These are phyloP conservation scores for Salvia sclarea DNA, from an alignment of 305 asterid species.

Conservation along the genomic window DNA sequence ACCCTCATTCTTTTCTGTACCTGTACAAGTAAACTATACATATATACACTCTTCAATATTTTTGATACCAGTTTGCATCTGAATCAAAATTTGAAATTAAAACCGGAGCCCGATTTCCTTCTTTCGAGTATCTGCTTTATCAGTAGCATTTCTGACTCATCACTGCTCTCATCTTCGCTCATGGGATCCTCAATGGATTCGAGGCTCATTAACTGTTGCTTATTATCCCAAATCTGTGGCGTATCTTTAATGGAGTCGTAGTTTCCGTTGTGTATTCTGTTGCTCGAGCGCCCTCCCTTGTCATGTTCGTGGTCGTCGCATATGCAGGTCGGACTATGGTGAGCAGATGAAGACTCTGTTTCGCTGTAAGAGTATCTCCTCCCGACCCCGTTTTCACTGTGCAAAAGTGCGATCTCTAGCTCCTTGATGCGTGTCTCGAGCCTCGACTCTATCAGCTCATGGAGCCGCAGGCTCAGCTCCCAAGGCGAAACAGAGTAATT, in stretches of 20 bases:
- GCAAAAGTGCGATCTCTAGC: conserved; percentile 52
- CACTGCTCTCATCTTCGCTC: conserved; percentile 41
- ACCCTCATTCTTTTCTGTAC: conserved; percentile 1
- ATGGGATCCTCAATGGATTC: conserved; percentile 30
- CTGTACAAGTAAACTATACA: conserved; percentile 38
- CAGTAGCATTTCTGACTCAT: conserved; percentile 44
- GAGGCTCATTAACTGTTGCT: conserved; percentile 24
- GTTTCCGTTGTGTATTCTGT: conserved; percentile 10
- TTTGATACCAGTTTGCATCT: background rate
- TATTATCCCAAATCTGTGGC: background rate
- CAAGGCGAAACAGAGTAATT: conserved; percentile 61
- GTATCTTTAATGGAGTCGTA: background rate
- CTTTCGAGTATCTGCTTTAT: conserved; percentile 42
- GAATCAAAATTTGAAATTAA: conserved; percentile 28
- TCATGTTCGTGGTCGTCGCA: conserved; percentile 28
- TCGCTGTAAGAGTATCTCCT: conserved; percentile 31
- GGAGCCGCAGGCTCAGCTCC: conserved; percentile 64
- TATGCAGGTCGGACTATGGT: conserved; percentile 39
- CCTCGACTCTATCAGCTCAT: conserved; percentile 60
- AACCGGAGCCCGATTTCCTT: conserved; percentile 36
- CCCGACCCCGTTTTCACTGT: conserved; percentile 33
- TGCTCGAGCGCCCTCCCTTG: background rate
- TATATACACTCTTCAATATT: conserved; percentile 31
- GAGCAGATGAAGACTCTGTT: conserved; percentile 39
- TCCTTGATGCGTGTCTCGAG: conserved; percentile 59